Evolutionary conservation across 768 basidiomycete genomes (phyloP).

Genomic region (Boletus coccyginus): DNA sequence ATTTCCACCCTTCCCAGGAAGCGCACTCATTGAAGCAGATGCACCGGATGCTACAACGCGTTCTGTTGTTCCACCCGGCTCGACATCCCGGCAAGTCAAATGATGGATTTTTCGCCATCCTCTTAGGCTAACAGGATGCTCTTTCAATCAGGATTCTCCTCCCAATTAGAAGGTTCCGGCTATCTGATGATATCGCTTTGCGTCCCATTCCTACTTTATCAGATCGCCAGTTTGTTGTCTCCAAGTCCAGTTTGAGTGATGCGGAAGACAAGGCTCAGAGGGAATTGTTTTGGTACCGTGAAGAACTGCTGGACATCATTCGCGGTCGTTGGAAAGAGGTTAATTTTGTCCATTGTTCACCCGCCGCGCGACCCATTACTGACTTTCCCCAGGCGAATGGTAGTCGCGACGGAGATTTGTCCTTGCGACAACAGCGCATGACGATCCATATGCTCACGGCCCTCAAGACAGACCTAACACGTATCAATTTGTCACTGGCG

Average conservation of each 20-base stretch:
- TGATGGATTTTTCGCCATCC: not conserved
- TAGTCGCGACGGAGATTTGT: slow-evolving; percentile 69
- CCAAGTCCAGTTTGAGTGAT: slow-evolving; percentile 61
- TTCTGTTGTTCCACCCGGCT: slow-evolving; percentile 80
- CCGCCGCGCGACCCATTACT: not conserved
- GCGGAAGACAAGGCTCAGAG: slow-evolving; percentile 62
- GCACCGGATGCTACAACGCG: slow-evolving; percentile 40
- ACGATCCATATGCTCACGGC: slow-evolving; percentile 77
- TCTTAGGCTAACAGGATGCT: slow-evolving; percentile 5
- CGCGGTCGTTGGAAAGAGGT: slow-evolving; percentile 87
- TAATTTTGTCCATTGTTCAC: not conserved
- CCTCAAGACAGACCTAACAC: slow-evolving; percentile 65
- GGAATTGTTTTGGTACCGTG: slow-evolving; percentile 95
- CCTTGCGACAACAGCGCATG: slow-evolving; percentile 74
- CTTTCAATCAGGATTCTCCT: slow-evolving; percentile 51
- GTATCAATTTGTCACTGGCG: slow-evolving; percentile 53
- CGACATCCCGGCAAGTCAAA: slow-evolving; percentile 66
- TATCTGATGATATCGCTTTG: slow-evolving; percentile 57
- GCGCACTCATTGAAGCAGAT: slow-evolving; percentile 32
- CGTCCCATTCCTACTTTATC: slow-evolving; percentile 80
- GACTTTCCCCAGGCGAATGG: slow-evolving; percentile 63
- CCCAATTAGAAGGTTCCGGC: slow-evolving; percentile 66
- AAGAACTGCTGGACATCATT: slow-evolving; percentile 72
- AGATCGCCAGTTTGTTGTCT: slow-evolving; percentile 87
- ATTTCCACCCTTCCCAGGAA: not conserved